Conservation (phyloP, 306 rosid species). For the Begonia loranthoides region DNA sequence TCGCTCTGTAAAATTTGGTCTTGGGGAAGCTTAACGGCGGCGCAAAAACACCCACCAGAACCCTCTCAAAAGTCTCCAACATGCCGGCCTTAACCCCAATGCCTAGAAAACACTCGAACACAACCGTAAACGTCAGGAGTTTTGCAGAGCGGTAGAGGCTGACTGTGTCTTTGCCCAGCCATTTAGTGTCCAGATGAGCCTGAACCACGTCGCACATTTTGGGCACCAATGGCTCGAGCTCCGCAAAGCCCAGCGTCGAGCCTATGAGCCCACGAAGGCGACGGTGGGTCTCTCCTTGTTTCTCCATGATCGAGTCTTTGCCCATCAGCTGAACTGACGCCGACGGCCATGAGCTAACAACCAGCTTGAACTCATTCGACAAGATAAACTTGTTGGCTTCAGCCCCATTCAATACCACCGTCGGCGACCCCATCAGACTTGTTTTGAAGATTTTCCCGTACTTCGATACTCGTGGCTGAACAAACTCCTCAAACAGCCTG, state of each 20-base stretch:
- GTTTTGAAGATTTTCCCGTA: slow-evolving; percentile 63
- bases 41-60: slow-evolving; percentile 62
- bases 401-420: slow-evolving; percentile 65
- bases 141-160: slow-evolving; percentile 45
- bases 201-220: slow-evolving; percentile 32
- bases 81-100: slow-evolving; percentile 38
- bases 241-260: slow-evolving; percentile 31
- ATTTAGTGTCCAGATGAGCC: slow-evolving; percentile 26
- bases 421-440: slow-evolving; percentile 72
- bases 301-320: slow-evolving; percentile 60
- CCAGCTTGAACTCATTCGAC: slow-evolving; percentile 77
- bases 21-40: slow-evolving; percentile 34
- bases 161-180: slow-evolving; percentile 32
- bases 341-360: slow-evolving; percentile 82
- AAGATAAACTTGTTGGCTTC: slow-evolving; percentile 53
- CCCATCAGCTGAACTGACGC: slow-evolving; percentile 83
- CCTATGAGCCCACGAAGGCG: slow-evolving; percentile 39
- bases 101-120: slow-evolving; percentile 70
- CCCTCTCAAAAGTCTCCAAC: slow-evolving; percentile 54
- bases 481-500: slow-evolving; percentile 44
- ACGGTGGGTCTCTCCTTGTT: slow-evolving; percentile 51
- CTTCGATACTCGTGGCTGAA: slow-evolving; percentile 34
- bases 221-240: slow-evolving; percentile 45
- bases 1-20: slow-evolving; percentile 52
- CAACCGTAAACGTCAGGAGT: slow-evolving; percentile 36